Base-by-base conservation (phyloP, 1,139 yeast species). In the Arxiozyma bovina region DNA sequence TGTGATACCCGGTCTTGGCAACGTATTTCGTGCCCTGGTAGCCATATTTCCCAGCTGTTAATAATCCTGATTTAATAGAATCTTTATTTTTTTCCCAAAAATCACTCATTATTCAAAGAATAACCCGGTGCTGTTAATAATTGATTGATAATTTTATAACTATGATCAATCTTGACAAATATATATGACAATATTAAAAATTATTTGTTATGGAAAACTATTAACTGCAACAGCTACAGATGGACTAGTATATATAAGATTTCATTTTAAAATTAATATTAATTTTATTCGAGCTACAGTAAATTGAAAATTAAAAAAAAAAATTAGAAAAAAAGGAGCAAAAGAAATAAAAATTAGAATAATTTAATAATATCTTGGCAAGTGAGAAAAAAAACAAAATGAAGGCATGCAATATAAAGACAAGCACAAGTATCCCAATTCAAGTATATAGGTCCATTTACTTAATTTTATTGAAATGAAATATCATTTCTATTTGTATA, bases 71-170 rank as follows among this genome's bases (percentile, higher is more conserved):
- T 44, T 73, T 67, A 57, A 78, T 72, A 0, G 76, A 57, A 42
- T 66, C 80, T 55, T 77, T 77, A 64, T 77, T 76, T 54, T 74
- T 73, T n/a, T 74, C 77, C 81, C 81, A 77, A 60, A 76, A 76
- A 41, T 67, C 68, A 65, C 71, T 67, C 69, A 63, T 65, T 6
- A 4, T 22, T 38, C 20, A 8, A 12, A 34, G 2, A 15, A 34
- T 34, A 34, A 12, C 11, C 3, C n/a, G 12, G 12, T 15, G 8
- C 11, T 2, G n/a, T 34, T 34, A 34, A 34, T 34, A 34, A 15
- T 34, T 8, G n/a, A 12, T 15, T n/a, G 8, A 15, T 34, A n/a
- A 15, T 34, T 6, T 34, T 34, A 6, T 34, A 15, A 15, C 6
- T 34, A 12, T 34, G 6, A 34, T 4, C 1, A 3, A 12, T 15